A percentile compares a stretch with the other conserved stretches of the same genome.
Conservation (phyloP, 2,329 filamentous ascomycete genomes). For the Graphiopsis chlorocephala region DNA sequence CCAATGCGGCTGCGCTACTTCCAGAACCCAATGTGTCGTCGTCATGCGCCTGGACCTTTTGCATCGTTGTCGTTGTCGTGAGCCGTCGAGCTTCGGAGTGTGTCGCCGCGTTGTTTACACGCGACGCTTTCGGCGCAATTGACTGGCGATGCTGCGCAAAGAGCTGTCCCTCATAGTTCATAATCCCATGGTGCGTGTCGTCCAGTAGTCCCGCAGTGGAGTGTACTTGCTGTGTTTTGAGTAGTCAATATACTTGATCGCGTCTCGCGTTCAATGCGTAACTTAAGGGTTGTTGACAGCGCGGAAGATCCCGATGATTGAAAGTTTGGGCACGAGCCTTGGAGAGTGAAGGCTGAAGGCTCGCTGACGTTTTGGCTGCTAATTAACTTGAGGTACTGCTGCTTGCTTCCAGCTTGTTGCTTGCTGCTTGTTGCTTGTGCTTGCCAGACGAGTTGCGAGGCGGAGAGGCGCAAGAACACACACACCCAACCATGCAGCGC, state of each 20-base stretch:
- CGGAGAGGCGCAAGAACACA: conserved; percentile 1
- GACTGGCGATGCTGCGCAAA: conserved; percentile 3
- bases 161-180: conserved; percentile 11
- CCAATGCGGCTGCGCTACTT: conserved; percentile 35
- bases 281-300: background rate
- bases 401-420: too few species aligned
- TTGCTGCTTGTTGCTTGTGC: background rate
- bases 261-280: background rate
- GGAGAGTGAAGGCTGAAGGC: background rate
- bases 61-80: conserved; percentile 19
- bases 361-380: conserved; percentile 11
- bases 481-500: conserved; percentile 39
- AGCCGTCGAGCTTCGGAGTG: background rate
- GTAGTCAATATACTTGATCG: background rate
- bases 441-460: background rate
- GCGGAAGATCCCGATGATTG: background rate
- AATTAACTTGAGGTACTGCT: background rate
- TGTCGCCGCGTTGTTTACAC: background rate
- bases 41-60: conserved; percentile 27
- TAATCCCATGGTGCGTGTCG: background rate
- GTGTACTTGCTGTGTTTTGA: background rate
- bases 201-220: background rate
- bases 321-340: conserved; percentile 2
- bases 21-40: conserved; percentile 21
- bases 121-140: background rate